phyloP scores from a whole-genome alignment of 352 stramenopile genomes.

The Nothophytophthora sp. region DNA sequence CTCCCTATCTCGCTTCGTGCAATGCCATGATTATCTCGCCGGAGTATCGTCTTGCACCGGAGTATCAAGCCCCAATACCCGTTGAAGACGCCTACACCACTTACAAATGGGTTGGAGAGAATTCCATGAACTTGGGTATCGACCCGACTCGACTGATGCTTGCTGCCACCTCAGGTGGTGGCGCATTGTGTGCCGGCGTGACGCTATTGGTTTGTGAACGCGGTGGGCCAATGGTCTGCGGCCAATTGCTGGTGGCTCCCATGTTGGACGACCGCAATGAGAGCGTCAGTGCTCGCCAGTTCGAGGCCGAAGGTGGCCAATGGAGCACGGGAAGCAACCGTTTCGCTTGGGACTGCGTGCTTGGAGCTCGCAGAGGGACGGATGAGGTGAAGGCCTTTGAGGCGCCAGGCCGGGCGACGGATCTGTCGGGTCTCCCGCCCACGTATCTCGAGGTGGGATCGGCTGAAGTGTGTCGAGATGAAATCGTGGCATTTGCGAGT shows the following conservation, averaged over 20 bases:
- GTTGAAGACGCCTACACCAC: constrained; percentile 20
- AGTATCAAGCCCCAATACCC: constrained; percentile 16
- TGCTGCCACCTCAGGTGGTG: constrained; percentile 21
- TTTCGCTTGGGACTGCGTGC: constrained; percentile 18
- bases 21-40: constrained; percentile 22
- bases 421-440: constrained; percentile 16
- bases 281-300: constrained; percentile 21
- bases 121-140: constrained; percentile 12
- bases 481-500: constrained; percentile 25
- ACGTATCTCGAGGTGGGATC: constrained; percentile 26
- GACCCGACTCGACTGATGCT: constrained; percentile 17
- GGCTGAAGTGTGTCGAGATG: constrained; percentile 23
- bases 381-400: constrained; percentile 17
- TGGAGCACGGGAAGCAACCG: constrained; percentile 18
- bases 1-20: constrained; percentile 16
- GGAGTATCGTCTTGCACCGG: constrained; percentile 27
- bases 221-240: constrained; percentile 16
- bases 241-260: constrained; percentile 18
- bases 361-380: constrained; percentile 13
- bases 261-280: constrained; percentile 23
- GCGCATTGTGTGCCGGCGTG: constrained; percentile 21
- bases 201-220: constrained; percentile 15
- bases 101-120: constrained; percentile 15
- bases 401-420: constrained; percentile 10
- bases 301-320: constrained; percentile 16